Evolutionary conservation across 2,329 filamentous ascomycete genomes (phyloP), one percentile per base, ranked within the genome.

Genomic region (Fusarium heterosporum): DNA sequence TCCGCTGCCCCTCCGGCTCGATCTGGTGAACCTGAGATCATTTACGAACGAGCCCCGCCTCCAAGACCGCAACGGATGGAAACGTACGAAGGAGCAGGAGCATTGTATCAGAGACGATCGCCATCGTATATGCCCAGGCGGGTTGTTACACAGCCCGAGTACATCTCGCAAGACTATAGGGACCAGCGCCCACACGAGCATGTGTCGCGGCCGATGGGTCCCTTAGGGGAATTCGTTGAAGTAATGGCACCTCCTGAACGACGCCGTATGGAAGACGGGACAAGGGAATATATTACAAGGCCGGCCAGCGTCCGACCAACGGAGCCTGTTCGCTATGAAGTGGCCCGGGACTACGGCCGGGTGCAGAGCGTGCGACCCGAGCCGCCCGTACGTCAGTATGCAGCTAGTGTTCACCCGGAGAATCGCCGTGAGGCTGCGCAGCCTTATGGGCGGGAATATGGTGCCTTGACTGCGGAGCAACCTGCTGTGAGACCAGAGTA

Each of bases 11-110:
- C 85, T 39, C 80, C 84, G 16, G 62, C 73, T 26, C 74, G 76
- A 34, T 74, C 76, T 22, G 77, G 81, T 16, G 87, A 89, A 29
- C 79, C 82, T 25, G 85, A 89, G 55, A 74, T 88, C 51, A 77
- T 90, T 41, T 93, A 93, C 70, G 92, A 95, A 72, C 85, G 90
- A 68, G 78, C 83, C 13, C 81, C 84, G 2, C 80, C 82, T 22
- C 84, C 85, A 34, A 83, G 85, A 59, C 82, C 85, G 56, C 76
- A 85, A 6, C 80, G 72, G 10, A 71, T 81, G 19, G 78, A 82
- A 10, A 76, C 81, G 3, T 83, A 82, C 55, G 81, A 84, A 26
- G 86, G 89, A 28, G 81, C 83, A 22, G 78, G 78, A 6, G 69
- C 82, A 26, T 71, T 86, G 6, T 89, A 88, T 67, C 77, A 81